phyloP scores from a whole-genome alignment of 164 flowering plant genomes.

The Santalum album region DNA sequence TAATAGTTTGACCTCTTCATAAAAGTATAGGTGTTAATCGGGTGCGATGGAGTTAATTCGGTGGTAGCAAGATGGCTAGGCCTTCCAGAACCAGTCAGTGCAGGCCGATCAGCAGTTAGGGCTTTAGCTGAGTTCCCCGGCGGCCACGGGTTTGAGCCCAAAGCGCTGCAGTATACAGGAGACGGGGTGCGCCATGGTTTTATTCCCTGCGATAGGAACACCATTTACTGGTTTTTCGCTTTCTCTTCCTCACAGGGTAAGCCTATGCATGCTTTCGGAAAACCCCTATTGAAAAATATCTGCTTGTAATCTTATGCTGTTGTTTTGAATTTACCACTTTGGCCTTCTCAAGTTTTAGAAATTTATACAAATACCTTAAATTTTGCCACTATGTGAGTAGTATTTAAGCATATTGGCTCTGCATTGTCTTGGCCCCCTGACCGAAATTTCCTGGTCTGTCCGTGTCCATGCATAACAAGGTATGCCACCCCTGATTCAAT shows the following conservation, averaged over 20 bases:
- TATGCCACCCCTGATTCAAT: no score
- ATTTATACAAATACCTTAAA: no score
- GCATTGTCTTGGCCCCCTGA: no score
- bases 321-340: no score
- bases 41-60: conserved; percentile 55
- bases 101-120: conserved; percentile 37
- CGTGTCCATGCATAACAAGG: no score
- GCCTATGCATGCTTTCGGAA: neutral
- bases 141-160: conserved; percentile 35
- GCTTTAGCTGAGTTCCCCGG: conserved; percentile 25
- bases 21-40: conserved; percentile 27
- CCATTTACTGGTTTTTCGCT: conserved; percentile 54
- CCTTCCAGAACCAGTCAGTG: conserved; percentile 19
- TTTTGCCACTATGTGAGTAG: no score
- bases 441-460: no score
- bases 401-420: no score
- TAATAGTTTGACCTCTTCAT: no score
- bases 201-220: conserved; percentile 38
- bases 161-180: conserved; percentile 23
- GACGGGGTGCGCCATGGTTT: conserved; percentile 43
- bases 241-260: conserved; percentile 28
- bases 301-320: no score
- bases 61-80: conserved; percentile 42
- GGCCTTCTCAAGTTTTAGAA: no score
- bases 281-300: no score